Base-by-base conservation (phyloP, 176 grass and related monocot genomes). In the Avena sativa region DNA sequence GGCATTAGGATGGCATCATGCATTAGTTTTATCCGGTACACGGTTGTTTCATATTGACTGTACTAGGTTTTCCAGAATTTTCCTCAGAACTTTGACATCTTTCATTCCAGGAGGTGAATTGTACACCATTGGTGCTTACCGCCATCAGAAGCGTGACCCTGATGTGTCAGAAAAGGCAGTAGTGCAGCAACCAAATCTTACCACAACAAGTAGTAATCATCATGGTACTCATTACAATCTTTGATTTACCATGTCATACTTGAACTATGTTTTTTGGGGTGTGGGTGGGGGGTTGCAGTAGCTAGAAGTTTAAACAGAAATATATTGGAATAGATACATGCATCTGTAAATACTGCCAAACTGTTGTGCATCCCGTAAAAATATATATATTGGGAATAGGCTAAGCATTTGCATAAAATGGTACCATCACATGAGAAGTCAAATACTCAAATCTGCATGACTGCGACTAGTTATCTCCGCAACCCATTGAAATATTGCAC, bases 1-100 rank as follows among this genome's bases (percentile, higher is more conserved):
- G 85, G 90, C 96, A 79, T 82, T 98, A 78, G 96, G 96, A 89
- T 98, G 96, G 96, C 92, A 96, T 91, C 96, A 98, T 84, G 93
- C 88, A 46, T 52, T 98, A 88, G 47, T 96, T 89, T 77, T 92
- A 82, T 84, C 93, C 59, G 92, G 96, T 98, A 94, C 34, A 51
- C 51, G 11, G 4, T 71, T 85, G 32, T 82, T 90, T 74, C 13
- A 40, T 92, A 43, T 79, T 11, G 56, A 16, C 53, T 11, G 1
- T 69, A 88, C 67, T 36, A 83, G 5, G 71, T 25, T 70, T 77
- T 72, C 28, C 62, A 13, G 64, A 87, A 81, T 17, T 81, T 23
- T 9, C 86, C n/a, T 80, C 63, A 57, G 23, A 85, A 51, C 56
- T 2, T 81, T 74, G 8, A 51, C 53, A 36, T 85, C 25, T 84